A percentile compares a stretch with the other conserved stretches of the same genome.
Evolutionary conservation across 1,284 basidiomycete genomes (phyloP).

Genomic region (Sanghuangporus weigelae): DNA sequence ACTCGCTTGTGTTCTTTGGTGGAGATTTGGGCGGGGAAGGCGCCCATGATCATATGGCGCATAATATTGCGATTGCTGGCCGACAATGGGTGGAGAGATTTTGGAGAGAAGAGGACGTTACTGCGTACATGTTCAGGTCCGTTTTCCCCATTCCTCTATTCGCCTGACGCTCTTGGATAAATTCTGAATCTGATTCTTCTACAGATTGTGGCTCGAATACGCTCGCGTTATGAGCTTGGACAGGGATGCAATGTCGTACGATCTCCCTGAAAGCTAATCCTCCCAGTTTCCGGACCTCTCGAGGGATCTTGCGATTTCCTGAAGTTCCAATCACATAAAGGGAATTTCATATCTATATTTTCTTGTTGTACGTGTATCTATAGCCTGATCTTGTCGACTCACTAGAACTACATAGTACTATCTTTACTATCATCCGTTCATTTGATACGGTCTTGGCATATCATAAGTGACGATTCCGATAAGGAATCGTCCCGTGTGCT

Average conservation of each 20-base stretch:
- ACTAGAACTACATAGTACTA: background rate
- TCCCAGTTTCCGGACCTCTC: background rate
- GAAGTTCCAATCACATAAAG: background rate
- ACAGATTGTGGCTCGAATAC: constrained; percentile 39
- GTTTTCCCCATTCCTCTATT: constrained; percentile 14
- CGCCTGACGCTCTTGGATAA: background rate
- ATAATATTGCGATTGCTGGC: constrained; percentile 51
- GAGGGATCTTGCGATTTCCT: background rate
- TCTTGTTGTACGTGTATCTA: background rate
- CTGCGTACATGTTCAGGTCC: constrained; percentile 58
- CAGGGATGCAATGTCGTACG: constrained; percentile 27
- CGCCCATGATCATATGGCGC: constrained; percentile 49
- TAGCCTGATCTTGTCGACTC: background rate
- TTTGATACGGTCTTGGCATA: no score
- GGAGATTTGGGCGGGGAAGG: constrained; percentile 39
- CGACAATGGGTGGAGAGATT: constrained; percentile 53
- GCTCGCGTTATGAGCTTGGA: constrained; percentile 32
- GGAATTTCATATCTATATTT: background rate
- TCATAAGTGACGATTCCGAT: no score
- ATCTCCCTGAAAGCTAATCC: constrained; percentile 7
- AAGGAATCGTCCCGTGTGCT: no score
- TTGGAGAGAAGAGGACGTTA: constrained; percentile 63
- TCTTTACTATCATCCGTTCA: no score
- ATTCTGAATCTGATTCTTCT: background rate
- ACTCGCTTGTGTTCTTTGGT: constrained; percentile 53